These are phyloP conservation scores for Solanum acaule DNA, from an alignment of 257 asterid genomes.

Conservation along the genomic window DNA sequence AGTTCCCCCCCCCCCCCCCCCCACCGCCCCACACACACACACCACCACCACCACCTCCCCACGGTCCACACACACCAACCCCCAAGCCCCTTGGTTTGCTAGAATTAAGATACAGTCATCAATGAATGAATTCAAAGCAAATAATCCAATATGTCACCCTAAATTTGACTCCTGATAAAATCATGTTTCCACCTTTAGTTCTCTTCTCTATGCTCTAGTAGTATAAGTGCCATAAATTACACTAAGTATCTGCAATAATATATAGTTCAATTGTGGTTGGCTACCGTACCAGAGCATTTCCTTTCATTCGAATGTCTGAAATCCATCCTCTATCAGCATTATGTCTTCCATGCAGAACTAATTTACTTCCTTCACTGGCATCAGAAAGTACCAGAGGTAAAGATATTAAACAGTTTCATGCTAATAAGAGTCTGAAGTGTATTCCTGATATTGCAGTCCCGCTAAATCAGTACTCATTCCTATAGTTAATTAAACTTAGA, in stretches of 20 bases:
- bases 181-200: neutral
- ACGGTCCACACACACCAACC: neutral
- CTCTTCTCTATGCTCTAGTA: neutral
- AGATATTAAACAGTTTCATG: neutral
- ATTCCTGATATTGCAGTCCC: neutral
- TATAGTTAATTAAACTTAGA: neutral
- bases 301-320: conserved; percentile 46
- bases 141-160: neutral
- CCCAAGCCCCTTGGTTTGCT: neutral
- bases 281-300: conserved; percentile 51
- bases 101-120: neutral
- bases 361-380: conserved; percentile 60
- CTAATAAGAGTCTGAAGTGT: neutral
- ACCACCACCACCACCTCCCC: neutral
- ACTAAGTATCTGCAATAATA: neutral
- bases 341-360: conserved; percentile 86
- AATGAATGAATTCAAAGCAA: neutral
- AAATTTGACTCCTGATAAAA: neutral
- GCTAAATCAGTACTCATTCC: neutral
- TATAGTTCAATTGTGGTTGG: neutral
- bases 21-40: neutral
- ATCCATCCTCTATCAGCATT: conserved; percentile 88
- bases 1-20: neutral
- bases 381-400: conserved; percentile 5
- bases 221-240: neutral